A percentile compares a stretch with the other conserved stretches of the same genome.
phyloP scores from a whole-genome alignment of 441 rosid species.

The Adansonia madagascariensis region DNA sequence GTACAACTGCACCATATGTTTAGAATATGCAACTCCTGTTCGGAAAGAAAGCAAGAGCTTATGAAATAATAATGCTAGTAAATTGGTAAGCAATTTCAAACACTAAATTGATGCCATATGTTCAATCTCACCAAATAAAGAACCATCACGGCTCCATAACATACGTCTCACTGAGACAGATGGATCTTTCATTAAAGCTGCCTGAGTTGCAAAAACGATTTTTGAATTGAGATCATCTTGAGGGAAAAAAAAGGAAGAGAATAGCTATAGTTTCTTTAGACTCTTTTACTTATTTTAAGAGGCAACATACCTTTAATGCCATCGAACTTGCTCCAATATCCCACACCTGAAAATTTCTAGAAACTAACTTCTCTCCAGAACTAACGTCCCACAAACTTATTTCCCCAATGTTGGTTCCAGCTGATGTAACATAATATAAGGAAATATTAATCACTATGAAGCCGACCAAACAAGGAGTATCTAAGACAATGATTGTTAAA shows the following conservation, averaged over 20 bases:
- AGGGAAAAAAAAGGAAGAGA: neutral
- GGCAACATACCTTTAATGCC: constrained; percentile 37
- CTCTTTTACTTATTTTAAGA: neutral
- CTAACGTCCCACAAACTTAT: constrained; percentile 46
- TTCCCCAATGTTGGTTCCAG: constrained; percentile 49
- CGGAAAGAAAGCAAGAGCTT: constrained; percentile 7
- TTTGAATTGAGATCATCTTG: constrained; percentile 18
- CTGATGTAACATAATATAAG: constrained; percentile 30
- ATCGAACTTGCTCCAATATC: constrained; percentile 35
- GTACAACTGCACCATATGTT: constrained; percentile 41
- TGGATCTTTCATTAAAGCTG: constrained; percentile 40
- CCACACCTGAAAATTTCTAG: constrained; percentile 43
- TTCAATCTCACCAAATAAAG: constrained; percentile 43
- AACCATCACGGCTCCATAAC: constrained; percentile 45
- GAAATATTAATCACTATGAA: constrained; percentile 21
- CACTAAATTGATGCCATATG: neutral
- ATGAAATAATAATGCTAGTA: neutral
- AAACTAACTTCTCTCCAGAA: constrained; percentile 34
- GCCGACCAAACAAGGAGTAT: neutral
- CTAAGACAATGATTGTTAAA: constrained; percentile 13
- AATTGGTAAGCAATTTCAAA: constrained; percentile 8
- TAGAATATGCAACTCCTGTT: constrained; percentile 49
- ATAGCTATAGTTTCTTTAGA: neutral
- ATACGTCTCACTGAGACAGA: constrained; percentile 40
- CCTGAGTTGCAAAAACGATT: constrained; percentile 33